Percentiles rank a stretch among this genome's conserved stretches.
These are phyloP conservation scores for Collybiopsis luxurians DNA, from an alignment of 768 basidiomycete genomes.

Conservation along the genomic window DNA sequence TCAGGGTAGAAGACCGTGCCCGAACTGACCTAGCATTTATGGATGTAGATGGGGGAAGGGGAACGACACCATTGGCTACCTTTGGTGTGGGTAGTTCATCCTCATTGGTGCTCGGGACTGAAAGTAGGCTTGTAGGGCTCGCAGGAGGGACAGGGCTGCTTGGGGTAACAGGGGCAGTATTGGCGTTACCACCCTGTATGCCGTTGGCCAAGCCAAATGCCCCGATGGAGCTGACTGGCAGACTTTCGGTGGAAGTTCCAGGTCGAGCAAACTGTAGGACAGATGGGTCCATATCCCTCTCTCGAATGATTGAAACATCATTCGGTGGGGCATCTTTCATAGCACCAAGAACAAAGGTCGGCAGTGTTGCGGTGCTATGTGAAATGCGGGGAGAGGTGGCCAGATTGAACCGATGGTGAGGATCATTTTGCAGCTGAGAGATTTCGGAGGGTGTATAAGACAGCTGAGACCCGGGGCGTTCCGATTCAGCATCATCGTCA, in stretches of 20 bases:
- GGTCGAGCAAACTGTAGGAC: constrained; percentile 78
- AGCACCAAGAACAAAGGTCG: constrained; percentile 7
- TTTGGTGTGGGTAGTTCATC: constrained; percentile 35
- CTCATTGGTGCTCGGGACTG: constrained; percentile 3
- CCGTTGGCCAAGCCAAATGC: neutral
- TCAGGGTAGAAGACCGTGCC: constrained; percentile 3
- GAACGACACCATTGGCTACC: constrained; percentile 12
- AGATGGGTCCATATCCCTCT: constrained; percentile 63
- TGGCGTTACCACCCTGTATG: neutral
- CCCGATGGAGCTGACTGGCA: constrained; percentile 31
- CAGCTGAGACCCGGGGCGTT: neutral
- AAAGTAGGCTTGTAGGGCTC: constrained; percentile 9
- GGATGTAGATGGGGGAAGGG: constrained; percentile 1
- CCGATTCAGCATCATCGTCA: neutral
- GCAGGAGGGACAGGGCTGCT: constrained; percentile 9
- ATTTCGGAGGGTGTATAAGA: constrained; percentile 45
- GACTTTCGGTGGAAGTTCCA: constrained; percentile 70
- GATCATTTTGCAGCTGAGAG: constrained; percentile 26
- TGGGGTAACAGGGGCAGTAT: neutral
- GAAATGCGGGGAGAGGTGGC: constrained; percentile 8
- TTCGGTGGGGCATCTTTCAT: neutral
- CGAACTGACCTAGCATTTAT: neutral
- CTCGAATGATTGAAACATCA: neutral
- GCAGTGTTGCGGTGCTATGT: constrained; percentile 14
- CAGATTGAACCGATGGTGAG: constrained; percentile 20